Percentiles rank a stretch among this genome's conserved stretches.
These are phyloP conservation scores for Verticillium longisporum DNA, from an alignment of 2,329 filamentous ascomycete genomes.

Conservation along the genomic window DNA sequence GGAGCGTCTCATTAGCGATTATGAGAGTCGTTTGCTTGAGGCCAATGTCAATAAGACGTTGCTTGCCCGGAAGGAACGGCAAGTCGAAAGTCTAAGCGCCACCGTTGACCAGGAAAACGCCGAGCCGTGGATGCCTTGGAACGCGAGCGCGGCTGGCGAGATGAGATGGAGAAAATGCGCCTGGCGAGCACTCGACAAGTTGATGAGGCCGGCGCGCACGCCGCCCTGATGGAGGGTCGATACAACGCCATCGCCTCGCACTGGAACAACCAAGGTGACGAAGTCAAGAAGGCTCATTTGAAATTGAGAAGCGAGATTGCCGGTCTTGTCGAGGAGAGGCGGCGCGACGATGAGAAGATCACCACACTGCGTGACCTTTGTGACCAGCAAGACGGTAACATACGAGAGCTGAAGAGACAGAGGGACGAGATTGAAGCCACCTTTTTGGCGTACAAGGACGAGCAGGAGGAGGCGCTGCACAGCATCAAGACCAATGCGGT, in stretches of 20 bases:
- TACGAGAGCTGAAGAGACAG: conserved; percentile 51
- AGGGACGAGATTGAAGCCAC: conserved; percentile 54
- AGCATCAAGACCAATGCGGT: conserved; percentile 52
- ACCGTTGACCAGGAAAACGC: conserved; percentile 58
- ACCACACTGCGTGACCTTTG: conserved; percentile 59
- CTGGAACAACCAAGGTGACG: conserved; percentile 59
- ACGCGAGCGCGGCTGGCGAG: conserved; percentile 54
- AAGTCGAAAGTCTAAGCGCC: conserved; percentile 61
- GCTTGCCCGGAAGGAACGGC: conserved; percentile 65
- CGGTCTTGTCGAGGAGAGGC: conserved; percentile 47
- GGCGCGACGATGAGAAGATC: conserved; percentile 56
- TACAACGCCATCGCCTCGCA: conserved; percentile 62
- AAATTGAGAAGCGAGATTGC: conserved; percentile 47
- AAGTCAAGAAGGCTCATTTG: conserved; percentile 45
- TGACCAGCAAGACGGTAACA: conserved; percentile 66
- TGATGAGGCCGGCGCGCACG: conserved; percentile 58
- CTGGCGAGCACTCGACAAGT: conserved; percentile 55
- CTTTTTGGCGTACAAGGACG: conserved; percentile 58
- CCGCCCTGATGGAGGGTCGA: conserved; percentile 61
- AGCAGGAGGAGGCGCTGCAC: conserved; percentile 55
- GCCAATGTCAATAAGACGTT: conserved; percentile 65
- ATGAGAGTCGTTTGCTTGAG: conserved; percentile 63
- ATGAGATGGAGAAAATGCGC: conserved; percentile 56
- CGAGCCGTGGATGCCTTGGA: conserved; percentile 52
- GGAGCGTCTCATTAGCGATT: conserved; percentile 60